Base-by-base conservation (phyloP, 1,284 basidiomycete species). In the Malassezia sp. region DNA sequence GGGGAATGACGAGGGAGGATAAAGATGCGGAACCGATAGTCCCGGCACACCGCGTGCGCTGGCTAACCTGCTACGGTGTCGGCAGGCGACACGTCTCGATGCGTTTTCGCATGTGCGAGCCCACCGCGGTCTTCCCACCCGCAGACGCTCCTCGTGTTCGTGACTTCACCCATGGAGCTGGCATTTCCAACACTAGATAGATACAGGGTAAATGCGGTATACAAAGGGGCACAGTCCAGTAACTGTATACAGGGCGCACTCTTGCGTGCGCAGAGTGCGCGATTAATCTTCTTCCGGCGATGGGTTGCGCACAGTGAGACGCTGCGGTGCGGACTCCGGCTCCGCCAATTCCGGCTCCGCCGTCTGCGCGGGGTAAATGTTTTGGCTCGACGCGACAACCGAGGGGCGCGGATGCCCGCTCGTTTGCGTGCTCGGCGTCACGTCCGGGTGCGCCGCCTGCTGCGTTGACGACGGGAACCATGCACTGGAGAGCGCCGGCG, bases 401-500 rank as follows among this genome's bases (percentile, higher is more conserved):
- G n/a, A 26, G 37, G 21, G 22, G 35, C 35, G 35, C 22, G 8
- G n/a, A n/a, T n/a, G 26, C 12, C 12, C 18, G 38, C 27, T 39
- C 38, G 38, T 31, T 6, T n/a, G n/a, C n/a, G 27, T 20, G 27
- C 12, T 11, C 14, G 27, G 28, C 20, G 38, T 28, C 6, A 23
- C 15, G 2, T n/a, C 26, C 26, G 26, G 7, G 26, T 27, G 21
- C 21, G 38, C 27, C 2, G 20, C 28, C n/a, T 4, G 20, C 2
- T n/a, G 17, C 18, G 30, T 17, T 8, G 23, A 29, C 9, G 10
- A 17, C 3, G 48, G 48, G 37, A 50, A 50, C 48, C 48, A 50
- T 9, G 48, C 48, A 29, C 37, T 50, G 14, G 40, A 43, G 6
- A 50, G 29, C 9, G 48, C 48, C 2, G 48, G 48, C 15, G 48